Percentiles rank a stretch among this genome's conserved stretches.
Conservation (phyloP, 2,329 filamentous ascomycete species). For the Metarhizium guizhouense region DNA sequence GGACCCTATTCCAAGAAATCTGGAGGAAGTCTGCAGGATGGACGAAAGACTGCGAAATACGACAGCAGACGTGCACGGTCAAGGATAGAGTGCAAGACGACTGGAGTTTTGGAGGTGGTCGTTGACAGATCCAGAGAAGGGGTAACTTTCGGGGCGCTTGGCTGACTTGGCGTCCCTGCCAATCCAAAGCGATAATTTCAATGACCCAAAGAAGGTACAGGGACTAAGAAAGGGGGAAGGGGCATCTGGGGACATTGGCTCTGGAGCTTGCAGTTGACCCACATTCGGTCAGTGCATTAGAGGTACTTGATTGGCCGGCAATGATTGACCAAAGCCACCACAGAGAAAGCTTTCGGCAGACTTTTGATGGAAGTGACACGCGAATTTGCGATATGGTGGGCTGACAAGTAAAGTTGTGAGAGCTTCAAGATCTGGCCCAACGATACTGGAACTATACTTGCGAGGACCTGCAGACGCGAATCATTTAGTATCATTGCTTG, state of each 20-base stretch:
- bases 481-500: not conserved
- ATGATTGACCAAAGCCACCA: slow-evolving; percentile 9
- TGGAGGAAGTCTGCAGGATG: slow-evolving; percentile 1
- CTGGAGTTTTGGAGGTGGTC: slow-evolving; percentile 4
- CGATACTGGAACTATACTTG: not conserved
- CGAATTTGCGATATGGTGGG: slow-evolving; percentile 12
- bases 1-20: slow-evolving; percentile 27
- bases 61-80: slow-evolving; percentile 6
- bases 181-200: slow-evolving; percentile 42
- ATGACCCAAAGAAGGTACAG: slow-evolving; percentile 27
- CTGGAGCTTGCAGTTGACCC: slow-evolving; percentile 21
- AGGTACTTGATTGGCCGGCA: slow-evolving; percentile 19
- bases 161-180: slow-evolving; percentile 19
- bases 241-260: slow-evolving; percentile 14
- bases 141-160: slow-evolving; percentile 30
- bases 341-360: slow-evolving; percentile 19
- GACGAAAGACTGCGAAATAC: slow-evolving; percentile 16
- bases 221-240: slow-evolving; percentile 35
- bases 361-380: slow-evolving; percentile 13
- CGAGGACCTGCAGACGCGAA: not conserved
- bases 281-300: slow-evolving; percentile 17
- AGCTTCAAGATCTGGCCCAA: not conserved
- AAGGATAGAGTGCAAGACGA: slow-evolving; percentile 2
- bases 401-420: not conserved
- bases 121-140: slow-evolving; percentile 14